phyloP scores from a whole-genome alignment of 2,329 filamentous ascomycete species.

The Onygena corvina region DNA sequence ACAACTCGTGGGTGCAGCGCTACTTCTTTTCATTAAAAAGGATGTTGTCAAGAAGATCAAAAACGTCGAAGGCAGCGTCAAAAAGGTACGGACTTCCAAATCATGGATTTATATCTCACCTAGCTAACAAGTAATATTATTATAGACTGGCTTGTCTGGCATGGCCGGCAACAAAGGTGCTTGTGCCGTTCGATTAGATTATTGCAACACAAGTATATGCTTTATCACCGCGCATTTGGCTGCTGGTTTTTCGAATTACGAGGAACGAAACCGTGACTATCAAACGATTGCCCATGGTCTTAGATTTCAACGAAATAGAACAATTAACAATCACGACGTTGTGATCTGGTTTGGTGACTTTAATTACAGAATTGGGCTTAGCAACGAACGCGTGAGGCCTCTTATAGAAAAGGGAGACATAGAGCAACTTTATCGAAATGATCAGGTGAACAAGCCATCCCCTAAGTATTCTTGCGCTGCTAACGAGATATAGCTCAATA shows the following conservation, averaged over 20 bases:
- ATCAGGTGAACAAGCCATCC: conserved; percentile 52
- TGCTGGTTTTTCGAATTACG: conserved; percentile 91
- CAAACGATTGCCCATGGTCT: conserved; percentile 75
- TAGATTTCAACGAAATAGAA: conserved; percentile 77
- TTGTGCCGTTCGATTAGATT: conserved; percentile 90
- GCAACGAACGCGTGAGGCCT: conserved; percentile 62
- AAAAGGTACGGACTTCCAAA: conserved; percentile 52
- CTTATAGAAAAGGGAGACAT: conserved; percentile 62
- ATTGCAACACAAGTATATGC: conserved; percentile 81
- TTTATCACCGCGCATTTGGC: conserved; percentile 95
- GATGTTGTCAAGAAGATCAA: conserved; percentile 72
- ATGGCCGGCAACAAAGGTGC: conserved; percentile 98
- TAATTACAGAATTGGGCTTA: conserved; percentile 89
- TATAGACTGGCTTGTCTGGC: conserved; percentile 72
- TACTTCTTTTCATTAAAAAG: conserved; percentile 80
- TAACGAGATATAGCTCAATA: conserved; percentile 51
- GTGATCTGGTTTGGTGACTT: conserved; percentile 96
- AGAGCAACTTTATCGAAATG: conserved; percentile 74
- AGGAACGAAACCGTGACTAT: conserved; percentile 90
- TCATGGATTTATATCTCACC: background rate
- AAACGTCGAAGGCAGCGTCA: conserved; percentile 90
- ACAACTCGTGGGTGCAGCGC: conserved; percentile 83
- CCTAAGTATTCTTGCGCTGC: background rate
- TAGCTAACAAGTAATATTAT: background rate
- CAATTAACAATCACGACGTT: conserved; percentile 82